Conservation (phyloP, 139 green algal species). For the Chlamydomonas incerta region DNA sequence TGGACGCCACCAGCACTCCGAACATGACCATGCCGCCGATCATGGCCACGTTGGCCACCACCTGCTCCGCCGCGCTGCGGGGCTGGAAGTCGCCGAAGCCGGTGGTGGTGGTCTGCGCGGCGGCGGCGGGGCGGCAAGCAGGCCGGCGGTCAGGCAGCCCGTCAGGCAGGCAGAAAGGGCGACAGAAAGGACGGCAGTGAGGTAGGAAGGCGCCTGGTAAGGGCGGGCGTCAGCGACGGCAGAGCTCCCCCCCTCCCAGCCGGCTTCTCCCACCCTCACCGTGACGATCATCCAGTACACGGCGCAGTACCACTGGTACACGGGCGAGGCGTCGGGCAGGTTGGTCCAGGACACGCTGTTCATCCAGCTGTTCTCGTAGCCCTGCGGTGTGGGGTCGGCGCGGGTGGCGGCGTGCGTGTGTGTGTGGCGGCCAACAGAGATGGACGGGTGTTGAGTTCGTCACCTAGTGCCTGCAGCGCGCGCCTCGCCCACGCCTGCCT, state of each 20-base stretch:
- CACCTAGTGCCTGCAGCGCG: too few relatives aligned
- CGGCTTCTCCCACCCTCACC: neutral
- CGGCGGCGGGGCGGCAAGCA: too few relatives aligned
- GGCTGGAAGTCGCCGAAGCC: conserved; percentile 49
- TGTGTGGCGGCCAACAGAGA: too few relatives aligned
- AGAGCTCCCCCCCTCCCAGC: too few relatives aligned
- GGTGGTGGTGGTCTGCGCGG: conserved; percentile 46
- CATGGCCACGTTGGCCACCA: conserved; percentile 60
- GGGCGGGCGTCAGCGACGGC: too few relatives aligned
- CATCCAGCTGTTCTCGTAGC: conserved; percentile 53
- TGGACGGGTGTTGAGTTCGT: too few relatives aligned
- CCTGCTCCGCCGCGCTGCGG: conserved; percentile 29
- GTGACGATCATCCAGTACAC: conserved; percentile 53
- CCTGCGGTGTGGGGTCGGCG: neutral
- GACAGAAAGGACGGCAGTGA: neutral
- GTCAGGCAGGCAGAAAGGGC: too few relatives aligned
- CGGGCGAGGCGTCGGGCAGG: conserved; percentile 1
- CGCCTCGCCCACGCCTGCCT: too few relatives aligned
- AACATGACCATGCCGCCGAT: conserved; percentile 61
- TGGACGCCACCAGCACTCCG: conserved; percentile 56
- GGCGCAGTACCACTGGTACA: conserved; percentile 49
- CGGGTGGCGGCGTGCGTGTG: too few relatives aligned
- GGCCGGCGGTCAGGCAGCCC: too few relatives aligned
- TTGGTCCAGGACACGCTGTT: conserved; percentile 23
- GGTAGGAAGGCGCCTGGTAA: too few relatives aligned